These are phyloP conservation scores for Beauveria sp. DNA, from an alignment of 2,329 filamentous ascomycete genomes.

Conservation along the genomic window DNA sequence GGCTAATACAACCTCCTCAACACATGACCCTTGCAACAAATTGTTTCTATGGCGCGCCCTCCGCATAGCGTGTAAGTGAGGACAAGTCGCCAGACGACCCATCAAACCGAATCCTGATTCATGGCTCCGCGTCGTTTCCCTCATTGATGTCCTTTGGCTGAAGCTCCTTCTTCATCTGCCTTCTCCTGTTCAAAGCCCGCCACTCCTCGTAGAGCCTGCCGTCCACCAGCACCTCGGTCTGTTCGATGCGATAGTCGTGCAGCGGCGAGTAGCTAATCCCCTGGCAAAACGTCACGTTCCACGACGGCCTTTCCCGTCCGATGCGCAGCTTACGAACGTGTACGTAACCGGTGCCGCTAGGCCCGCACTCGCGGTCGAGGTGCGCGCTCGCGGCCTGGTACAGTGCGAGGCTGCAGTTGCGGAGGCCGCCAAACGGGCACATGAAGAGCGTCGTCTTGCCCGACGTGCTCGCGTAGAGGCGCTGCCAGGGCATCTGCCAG, in stretches of 20 bases:
- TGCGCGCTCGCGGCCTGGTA: background rate
- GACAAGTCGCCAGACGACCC: background rate
- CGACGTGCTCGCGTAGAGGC: background rate
- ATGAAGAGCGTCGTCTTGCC: background rate
- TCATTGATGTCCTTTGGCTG: background rate
- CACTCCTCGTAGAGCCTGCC: constrained; percentile 1
- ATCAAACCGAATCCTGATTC: background rate
- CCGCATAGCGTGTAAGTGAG: background rate
- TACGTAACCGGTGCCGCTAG: background rate
- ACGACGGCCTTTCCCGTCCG: background rate
- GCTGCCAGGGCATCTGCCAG: background rate
- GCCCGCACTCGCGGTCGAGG: background rate
- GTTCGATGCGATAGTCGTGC: background rate
- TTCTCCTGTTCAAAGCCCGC: background rate
- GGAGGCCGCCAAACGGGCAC: background rate
- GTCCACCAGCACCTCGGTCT: background rate
- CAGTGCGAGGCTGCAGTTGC: background rate
- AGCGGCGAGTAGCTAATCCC: background rate
- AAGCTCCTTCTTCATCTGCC: background rate
- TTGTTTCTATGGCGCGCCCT: background rate
- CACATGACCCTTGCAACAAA: too few relatives aligned
- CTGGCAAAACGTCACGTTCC: background rate
- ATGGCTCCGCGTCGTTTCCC: background rate
- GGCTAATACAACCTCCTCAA: too few relatives aligned
- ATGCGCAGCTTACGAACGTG: background rate